Percentiles rank a stretch among this genome's conserved stretches.
These are phyloP conservation scores for Curvularia eragrostidis DNA, from an alignment of 2,329 filamentous ascomycete genomes.

Conservation along the genomic window DNA sequence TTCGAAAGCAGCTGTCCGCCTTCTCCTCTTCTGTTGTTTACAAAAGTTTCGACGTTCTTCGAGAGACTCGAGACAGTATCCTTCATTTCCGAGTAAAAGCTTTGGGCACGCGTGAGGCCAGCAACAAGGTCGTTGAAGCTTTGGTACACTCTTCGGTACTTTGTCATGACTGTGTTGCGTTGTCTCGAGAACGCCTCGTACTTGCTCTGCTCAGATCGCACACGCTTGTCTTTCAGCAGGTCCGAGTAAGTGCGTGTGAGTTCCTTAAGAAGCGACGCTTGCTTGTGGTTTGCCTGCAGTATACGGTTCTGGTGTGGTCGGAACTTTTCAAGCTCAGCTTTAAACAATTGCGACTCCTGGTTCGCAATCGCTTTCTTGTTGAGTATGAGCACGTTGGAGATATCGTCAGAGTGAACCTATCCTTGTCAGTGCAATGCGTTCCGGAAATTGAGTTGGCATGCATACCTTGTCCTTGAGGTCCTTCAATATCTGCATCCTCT, in stretches of 20 bases:
- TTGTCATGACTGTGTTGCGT: slow-evolving; percentile 78
- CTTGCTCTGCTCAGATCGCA: slow-evolving; percentile 91
- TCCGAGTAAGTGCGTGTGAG: slow-evolving; percentile 85
- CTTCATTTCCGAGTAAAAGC: slow-evolving; percentile 95
- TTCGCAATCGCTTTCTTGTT: slow-evolving; percentile 97
- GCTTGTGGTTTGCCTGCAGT: slow-evolving; percentile 93
- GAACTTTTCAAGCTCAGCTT: slow-evolving; percentile 97
- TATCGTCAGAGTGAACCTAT: slow-evolving; percentile 93
- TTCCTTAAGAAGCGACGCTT: slow-evolving; percentile 92
- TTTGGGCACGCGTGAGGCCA: slow-evolving; percentile 84
- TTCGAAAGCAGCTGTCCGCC: slow-evolving; percentile 86
- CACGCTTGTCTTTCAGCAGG: slow-evolving; percentile 90
- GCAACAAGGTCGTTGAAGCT: slow-evolving; percentile 89
- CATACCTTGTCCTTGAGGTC: slow-evolving; percentile 96
- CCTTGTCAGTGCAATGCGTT: slow-evolving; percentile 8
- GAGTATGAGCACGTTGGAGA: slow-evolving; percentile 93
- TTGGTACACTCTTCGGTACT: slow-evolving; percentile 90
- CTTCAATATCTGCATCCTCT: slow-evolving; percentile 89
- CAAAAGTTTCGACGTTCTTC: slow-evolving; percentile 96
- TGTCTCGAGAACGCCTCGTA: slow-evolving; percentile 89
- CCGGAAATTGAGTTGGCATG: neutral
- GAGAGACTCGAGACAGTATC: slow-evolving; percentile 90
- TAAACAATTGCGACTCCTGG: slow-evolving; percentile 90
- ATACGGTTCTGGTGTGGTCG: slow-evolving; percentile 89
- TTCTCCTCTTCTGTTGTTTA: slow-evolving; percentile 91